Conservation (phyloP, 495 filamentous ascomycete species). For the Penicillium pancosmium region DNA sequence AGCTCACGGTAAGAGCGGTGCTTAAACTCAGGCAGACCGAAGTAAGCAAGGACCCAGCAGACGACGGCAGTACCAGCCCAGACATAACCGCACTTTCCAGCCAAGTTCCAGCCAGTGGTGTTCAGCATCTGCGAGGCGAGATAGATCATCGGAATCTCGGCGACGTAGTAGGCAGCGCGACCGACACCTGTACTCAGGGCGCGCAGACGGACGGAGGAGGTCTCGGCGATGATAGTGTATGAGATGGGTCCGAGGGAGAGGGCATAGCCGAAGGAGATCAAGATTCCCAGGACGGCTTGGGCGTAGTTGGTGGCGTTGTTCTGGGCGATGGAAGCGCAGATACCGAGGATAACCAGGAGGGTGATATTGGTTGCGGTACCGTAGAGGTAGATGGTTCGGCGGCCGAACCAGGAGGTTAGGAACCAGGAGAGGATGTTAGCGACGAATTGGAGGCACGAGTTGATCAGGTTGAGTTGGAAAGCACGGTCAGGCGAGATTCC, state of each 20-base stretch:
- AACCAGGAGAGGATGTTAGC: slow-evolving; percentile 32
- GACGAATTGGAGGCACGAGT: slow-evolving; percentile 39
- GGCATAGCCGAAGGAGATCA: slow-evolving; percentile 53
- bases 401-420: slow-evolving; percentile 41
- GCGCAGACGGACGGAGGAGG: slow-evolving; percentile 53
- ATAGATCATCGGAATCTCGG: slow-evolving; percentile 55
- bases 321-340: slow-evolving; percentile 44
- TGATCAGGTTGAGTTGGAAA: slow-evolving; percentile 43
- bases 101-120: slow-evolving; percentile 33
- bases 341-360: slow-evolving; percentile 41
- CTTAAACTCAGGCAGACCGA: slow-evolving; percentile 43
- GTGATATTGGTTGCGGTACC: slow-evolving; percentile 40
- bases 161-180: slow-evolving; percentile 47
- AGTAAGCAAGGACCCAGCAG: slow-evolving; percentile 29
- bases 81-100: slow-evolving; percentile 42
- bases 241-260: slow-evolving; percentile 49
- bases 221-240: slow-evolving; percentile 61
- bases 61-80: slow-evolving; percentile 32
- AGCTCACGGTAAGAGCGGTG: slow-evolving; percentile 43
- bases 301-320: slow-evolving; percentile 40
- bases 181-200: slow-evolving; percentile 56
- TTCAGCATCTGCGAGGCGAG: slow-evolving; percentile 53
- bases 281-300: slow-evolving; percentile 53
- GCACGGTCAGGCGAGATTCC: slow-evolving; percentile 26
- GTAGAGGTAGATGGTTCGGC: slow-evolving; percentile 51